Conservation (phyloP, 441 rosid species). For the Omphalea diandra region DNA sequence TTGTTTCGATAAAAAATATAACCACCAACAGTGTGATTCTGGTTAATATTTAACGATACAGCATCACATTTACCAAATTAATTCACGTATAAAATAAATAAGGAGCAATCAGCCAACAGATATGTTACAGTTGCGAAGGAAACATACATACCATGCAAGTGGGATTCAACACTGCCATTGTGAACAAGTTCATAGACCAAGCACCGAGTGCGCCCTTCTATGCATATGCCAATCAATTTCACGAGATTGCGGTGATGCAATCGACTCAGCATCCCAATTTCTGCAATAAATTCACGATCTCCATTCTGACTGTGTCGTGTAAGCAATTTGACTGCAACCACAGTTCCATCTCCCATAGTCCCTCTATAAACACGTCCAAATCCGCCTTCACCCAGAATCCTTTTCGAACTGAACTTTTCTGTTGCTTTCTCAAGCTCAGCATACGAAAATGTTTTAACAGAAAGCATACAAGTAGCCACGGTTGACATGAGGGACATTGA, state of each 20-base stretch:
- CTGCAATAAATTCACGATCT: constrained; percentile 89
- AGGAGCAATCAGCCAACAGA: background rate
- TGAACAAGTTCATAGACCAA: constrained; percentile 83
- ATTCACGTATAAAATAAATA: background rate
- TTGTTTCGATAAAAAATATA: constrained; percentile 10
- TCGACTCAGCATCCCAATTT: constrained; percentile 97
- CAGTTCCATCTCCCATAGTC: constrained; percentile 67
- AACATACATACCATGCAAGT: constrained; percentile 80
- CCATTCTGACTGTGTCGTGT: constrained; percentile 80
- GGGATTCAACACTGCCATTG: constrained; percentile 97
- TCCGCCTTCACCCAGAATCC: constrained; percentile 96
- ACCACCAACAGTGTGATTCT: background rate
- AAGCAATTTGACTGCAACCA: constrained; percentile 88
- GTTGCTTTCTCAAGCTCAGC: constrained; percentile 83
- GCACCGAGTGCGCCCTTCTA: constrained; percentile 78
- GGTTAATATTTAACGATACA: background rate
- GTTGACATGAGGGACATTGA: constrained; percentile 69
- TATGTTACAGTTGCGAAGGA: background rate
- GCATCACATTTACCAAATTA: background rate
- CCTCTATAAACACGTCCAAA: constrained; percentile 94
- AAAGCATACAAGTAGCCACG: constrained; percentile 80
- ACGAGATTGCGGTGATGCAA: constrained; percentile 97
- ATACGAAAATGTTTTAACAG: constrained; percentile 69
- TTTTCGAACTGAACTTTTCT: constrained; percentile 76
- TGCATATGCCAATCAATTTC: constrained; percentile 90